phyloP scores from a whole-genome alignment of 257 asterid species.

The Leptodermis oblonga region DNA sequence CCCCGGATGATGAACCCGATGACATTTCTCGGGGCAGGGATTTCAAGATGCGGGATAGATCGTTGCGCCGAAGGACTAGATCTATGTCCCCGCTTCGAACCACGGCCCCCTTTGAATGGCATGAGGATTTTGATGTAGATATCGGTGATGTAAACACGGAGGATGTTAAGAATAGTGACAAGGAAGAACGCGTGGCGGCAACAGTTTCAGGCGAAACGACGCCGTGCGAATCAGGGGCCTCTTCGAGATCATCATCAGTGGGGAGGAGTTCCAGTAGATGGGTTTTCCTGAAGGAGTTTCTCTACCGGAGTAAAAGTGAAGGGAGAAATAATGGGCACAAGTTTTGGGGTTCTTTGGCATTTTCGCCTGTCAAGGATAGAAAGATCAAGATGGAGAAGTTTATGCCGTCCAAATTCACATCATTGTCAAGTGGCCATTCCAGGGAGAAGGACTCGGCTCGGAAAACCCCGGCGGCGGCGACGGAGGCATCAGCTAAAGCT shows the following conservation, averaged over 20 bases:
- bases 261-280: conserved; percentile 74
- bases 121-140: conserved; percentile 19
- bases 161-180: conserved; percentile 1
- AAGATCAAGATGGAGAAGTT: conserved; percentile 34
- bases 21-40: conserved; percentile 50
- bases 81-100: conserved; percentile 74
- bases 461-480: neutral
- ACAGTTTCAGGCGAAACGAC: conserved; percentile 27
- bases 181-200: conserved; percentile 12
- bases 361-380: conserved; percentile 62
- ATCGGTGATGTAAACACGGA: conserved; percentile 5
- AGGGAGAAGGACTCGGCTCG: neutral
- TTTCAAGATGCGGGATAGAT: conserved; percentile 49
- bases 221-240: conserved; percentile 41
- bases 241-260: conserved; percentile 76
- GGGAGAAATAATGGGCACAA: conserved; percentile 62
- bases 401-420: conserved; percentile 16
- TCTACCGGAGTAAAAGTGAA: conserved; percentile 84
- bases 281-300: conserved; percentile 76
- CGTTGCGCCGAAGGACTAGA: conserved; percentile 76
- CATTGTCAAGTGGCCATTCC: conserved; percentile 3
- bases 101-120: conserved; percentile 41
- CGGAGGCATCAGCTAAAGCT: conserved; percentile 3
- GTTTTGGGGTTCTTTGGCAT: conserved; percentile 61
- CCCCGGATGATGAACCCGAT: conserved; percentile 30